Evolutionary conservation across 1,284 basidiomycete genomes (phyloP), one percentile per base, ranked within the genome.

Genomic region (Ustilago nuda): DNA sequence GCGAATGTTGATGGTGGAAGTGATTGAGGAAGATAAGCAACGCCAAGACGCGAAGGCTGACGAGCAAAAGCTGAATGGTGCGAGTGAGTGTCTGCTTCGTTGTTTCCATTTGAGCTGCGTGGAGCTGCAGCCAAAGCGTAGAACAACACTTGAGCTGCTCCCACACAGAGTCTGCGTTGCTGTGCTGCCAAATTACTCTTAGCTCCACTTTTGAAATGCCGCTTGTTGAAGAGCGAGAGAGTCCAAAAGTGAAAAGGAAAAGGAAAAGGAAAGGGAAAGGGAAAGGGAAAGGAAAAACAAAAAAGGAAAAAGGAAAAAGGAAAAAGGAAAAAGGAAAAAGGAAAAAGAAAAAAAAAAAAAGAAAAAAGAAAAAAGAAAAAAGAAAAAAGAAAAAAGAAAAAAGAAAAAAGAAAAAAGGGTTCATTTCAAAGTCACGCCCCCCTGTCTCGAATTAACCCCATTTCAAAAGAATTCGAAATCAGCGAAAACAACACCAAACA

Each of bases 391-490:
- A 19, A 19, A 19, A 19, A 19, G 1, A 1, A 1, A 19, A 19
- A 19, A 19, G 1, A 1, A 19, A 19, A 19, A 19, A 1, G 23
- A n/a, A n/a, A 6, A 51, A 58, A 58, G 46, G 56, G 56, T 58
- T 58, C 56, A 50, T 50, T 27, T 50, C n/a, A 45, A 37, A 23
- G 23, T 27, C 23, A 50, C 46, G 37, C 56, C 35, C 56, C 56
- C 55, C 56, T 50, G 45, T 36, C n/a, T 50, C 17, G 33, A 50
- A 58, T 27, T 48, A 13, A 27, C 4, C 23, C 6, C 15, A 58
- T 48, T 58, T 58, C 56, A 58, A 58, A 50, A 45, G 12, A 45
- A n/a, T 50, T 50, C 37, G 35, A 48, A 58, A 36, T 58, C 36
- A 50, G 12, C 23, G 1, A 12, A 32, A 50, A 12, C 6, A 50